Conservation (phyloP, 305 asterid genomes). For the Fraxinus velutina region DNA sequence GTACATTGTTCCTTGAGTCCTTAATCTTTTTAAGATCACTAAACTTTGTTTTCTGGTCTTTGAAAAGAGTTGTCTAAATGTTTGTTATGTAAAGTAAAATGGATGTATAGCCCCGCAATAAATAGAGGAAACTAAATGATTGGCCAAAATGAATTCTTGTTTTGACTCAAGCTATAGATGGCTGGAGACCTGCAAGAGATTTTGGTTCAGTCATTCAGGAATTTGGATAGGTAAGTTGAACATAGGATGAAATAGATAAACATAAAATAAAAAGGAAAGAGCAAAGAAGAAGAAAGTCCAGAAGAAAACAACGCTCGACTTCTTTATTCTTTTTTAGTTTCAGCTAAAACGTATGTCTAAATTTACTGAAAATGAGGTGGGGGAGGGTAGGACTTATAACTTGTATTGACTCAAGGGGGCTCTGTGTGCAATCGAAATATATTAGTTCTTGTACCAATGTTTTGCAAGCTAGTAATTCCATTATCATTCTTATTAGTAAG, state of each 20-base stretch:
- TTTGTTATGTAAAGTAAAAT: not conserved
- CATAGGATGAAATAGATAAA: not conserved
- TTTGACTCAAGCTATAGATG: not conserved
- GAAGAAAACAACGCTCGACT: not conserved
- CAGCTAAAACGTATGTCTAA: not conserved
- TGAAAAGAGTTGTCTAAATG: not conserved
- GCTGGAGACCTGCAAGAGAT: not conserved
- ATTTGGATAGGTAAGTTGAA: not conserved
- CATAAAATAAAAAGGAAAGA: not conserved
- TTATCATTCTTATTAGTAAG: not conserved
- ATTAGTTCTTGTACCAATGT: not conserved
- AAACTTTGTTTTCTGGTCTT: not conserved
- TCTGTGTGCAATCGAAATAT: not conserved
- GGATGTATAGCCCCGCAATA: not conserved
- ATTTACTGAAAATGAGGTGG: not conserved
- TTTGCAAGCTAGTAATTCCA: not conserved
- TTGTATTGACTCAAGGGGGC: slow-evolving; percentile 10
- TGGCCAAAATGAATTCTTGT: slow-evolving; percentile 4
- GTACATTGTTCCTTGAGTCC: slow-evolving; percentile 1
- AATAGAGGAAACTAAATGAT: not conserved
- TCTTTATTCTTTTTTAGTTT: not conserved
- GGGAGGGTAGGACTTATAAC: not conserved
- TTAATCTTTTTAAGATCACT: not conserved
- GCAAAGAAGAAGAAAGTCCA: not conserved
- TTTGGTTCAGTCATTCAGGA: not conserved